phyloP scores from a whole-genome alignment of 768 basidiomycete species.

The Tulasnella sp. region DNA sequence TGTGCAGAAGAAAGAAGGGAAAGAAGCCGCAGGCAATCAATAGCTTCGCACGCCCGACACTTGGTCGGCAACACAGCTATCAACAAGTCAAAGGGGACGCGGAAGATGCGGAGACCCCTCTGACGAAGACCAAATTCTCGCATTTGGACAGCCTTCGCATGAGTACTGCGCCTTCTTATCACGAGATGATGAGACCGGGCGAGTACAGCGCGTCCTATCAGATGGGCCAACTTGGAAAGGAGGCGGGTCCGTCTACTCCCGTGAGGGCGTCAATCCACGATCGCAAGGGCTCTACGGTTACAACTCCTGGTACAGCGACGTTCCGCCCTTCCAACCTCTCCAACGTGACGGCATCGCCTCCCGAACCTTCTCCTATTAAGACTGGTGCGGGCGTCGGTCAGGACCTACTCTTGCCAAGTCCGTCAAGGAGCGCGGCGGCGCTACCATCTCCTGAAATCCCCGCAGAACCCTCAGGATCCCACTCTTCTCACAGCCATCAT shows the following conservation, averaged over 20 bases:
- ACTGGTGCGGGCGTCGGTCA: too few relatives aligned
- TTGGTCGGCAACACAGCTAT: constrained; percentile 9
- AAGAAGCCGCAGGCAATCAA: neutral
- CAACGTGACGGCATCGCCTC: too few relatives aligned
- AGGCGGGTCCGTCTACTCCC: neutral
- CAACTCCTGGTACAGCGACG: neutral
- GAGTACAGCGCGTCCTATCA: neutral
- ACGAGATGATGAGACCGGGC: neutral
- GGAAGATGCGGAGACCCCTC: constrained; percentile 5
- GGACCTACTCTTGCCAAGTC: too few relatives aligned
- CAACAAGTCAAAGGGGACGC: constrained; percentile 5
- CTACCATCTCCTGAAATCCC: too few relatives aligned
- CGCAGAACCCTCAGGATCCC: too few relatives aligned
- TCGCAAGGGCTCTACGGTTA: neutral
- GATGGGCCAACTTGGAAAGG: neutral
- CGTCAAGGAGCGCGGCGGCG: too few relatives aligned
- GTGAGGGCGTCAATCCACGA: neutral
- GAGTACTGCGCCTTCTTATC: neutral
- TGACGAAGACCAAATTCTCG: constrained; percentile 1
- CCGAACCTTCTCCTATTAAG: too few relatives aligned
- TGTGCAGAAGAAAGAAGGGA: constrained; percentile 2
- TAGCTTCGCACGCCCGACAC: neutral
- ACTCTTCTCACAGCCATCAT: too few relatives aligned
- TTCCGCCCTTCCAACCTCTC: neutral
- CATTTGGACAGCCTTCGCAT: neutral